Conservation (phyloP, 176 grass and related monocot species). For the Ananas comosus region DNA sequence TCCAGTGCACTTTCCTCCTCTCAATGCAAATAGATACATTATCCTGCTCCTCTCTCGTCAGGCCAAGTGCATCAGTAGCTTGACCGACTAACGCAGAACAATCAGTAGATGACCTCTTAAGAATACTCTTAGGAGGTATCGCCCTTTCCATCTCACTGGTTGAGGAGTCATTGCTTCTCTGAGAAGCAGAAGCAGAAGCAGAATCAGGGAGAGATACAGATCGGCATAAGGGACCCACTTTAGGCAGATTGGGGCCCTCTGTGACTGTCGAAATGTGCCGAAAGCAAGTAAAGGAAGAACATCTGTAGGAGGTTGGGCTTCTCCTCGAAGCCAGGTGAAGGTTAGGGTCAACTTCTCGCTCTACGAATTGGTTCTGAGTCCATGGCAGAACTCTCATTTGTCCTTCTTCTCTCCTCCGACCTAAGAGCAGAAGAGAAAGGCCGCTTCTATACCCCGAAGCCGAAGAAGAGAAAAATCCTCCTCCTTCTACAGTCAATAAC, state of each 20-base stretch:
- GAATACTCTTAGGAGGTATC: background rate
- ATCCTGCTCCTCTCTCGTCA: background rate
- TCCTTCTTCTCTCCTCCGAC: background rate
- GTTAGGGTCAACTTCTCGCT: conserved; percentile 8
- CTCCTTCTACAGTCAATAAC: background rate
- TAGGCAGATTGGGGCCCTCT: conserved; percentile 5
- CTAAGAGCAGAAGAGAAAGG: conserved; percentile 2
- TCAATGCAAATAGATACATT: background rate
- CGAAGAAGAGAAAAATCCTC: conserved; percentile 18
- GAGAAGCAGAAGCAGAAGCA: background rate
- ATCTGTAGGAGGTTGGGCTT: conserved; percentile 2
- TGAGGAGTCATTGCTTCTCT: background rate
- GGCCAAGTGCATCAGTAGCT: background rate
- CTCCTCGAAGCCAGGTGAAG: conserved; percentile 18
- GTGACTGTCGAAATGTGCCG: background rate
- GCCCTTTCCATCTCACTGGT: background rate
- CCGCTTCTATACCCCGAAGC: conserved; percentile 7
- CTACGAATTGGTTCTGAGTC: conserved; percentile 1
- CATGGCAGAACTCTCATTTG: conserved; percentile 23
- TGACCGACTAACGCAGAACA: background rate
- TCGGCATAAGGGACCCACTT: background rate
- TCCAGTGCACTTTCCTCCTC: conserved; percentile 22
- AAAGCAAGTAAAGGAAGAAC: conserved; percentile 10
- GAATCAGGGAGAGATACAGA: conserved; percentile 13
- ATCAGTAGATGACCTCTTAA: conserved; percentile 4